These are phyloP conservation scores for Eucalyptus cloeziana DNA, from an alignment of 345 rosid species.

Conservation along the genomic window DNA sequence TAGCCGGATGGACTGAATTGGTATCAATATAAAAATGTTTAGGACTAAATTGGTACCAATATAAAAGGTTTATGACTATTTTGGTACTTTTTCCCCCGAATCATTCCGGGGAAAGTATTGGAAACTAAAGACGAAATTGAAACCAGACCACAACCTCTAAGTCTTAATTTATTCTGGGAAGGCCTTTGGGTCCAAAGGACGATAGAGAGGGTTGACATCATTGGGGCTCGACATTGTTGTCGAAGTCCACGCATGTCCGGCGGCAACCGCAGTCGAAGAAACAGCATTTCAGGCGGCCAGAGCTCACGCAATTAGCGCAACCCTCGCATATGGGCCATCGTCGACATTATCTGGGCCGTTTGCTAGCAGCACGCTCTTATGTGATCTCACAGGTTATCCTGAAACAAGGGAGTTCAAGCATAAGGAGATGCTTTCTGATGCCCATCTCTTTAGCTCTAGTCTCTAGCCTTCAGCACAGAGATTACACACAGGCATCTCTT, in stretches of 20 bases:
- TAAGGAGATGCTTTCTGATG: neutral
- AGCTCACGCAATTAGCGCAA: constrained; percentile 13
- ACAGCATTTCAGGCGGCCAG: constrained; percentile 31
- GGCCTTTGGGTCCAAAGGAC: neutral
- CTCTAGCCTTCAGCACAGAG: neutral
- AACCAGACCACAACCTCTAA: neutral
- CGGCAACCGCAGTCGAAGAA: constrained; percentile 22
- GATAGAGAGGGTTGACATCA: neutral
- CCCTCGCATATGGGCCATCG: constrained; percentile 6
- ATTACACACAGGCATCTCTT: constrained; percentile 9
- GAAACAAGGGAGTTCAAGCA: neutral
- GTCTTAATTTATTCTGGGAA: neutral
- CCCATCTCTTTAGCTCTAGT: neutral
- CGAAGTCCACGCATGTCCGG: constrained; percentile 14
- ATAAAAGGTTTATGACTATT: too few relatives aligned
- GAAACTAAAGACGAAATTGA: neutral
- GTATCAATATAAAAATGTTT: too few relatives aligned
- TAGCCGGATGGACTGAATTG: too few relatives aligned
- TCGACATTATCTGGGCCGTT: constrained; percentile 17
- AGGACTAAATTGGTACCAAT: too few relatives aligned
- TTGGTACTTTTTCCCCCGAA: too few relatives aligned
- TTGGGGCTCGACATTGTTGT: constrained; percentile 12
- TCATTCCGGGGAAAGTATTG: neutral
- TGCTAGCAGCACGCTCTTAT: constrained; percentile 21
- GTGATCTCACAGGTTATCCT: constrained; percentile 13